Evolutionary conservation across 2,329 filamentous ascomycete species (phyloP), one percentile per base, ranked within the genome.

Genomic region (Trichoderma sp.): DNA sequence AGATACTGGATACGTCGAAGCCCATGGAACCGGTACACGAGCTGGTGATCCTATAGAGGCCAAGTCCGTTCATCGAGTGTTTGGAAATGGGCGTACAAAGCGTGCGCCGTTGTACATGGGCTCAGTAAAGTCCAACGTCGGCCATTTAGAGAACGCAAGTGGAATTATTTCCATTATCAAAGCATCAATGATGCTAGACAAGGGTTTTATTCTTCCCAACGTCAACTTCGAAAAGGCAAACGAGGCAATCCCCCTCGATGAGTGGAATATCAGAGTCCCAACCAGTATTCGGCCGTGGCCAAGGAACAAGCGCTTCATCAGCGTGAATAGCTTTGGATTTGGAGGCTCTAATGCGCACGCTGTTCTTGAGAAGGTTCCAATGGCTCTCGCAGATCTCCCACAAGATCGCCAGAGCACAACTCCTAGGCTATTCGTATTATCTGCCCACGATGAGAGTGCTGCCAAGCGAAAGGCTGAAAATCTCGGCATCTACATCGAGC

Each of bases 11-110:
- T 81, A 77, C 63, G 72, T 82, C 43, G 85, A 89, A 72, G 83
- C 83, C 3, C 86, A 89, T 73, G 86, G 85, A 21, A 87, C 86
- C 0, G 86, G 86, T 7, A 89, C 86, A 21, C 79, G 79, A 46
- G 82, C 83, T 1, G 87, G 87, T 2, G 86, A 89, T 69, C 85
- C 85, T 0, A 82, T 84, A n/a, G 86, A 89, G 70, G 83, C 83
- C 1, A 78, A 76, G 13, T 85, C 83, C 4, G 81, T 87, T 39
- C 75, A 80, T 49, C 79, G 79, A 10, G 81, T 84, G 0, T 81
- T 86, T 32, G 78, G 80, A 5, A 68, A 75, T 24, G 78, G 79
- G 4, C 78, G 82, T 11, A 79, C 80, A 26, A 74, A 77, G n/a
- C 76, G 79, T n/a, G 75, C 78, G 54, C 83, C 82, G 5, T 72